Conservation (phyloP, 768 basidiomycete genomes). For the Tricholoma bakamatsutake region DNA sequence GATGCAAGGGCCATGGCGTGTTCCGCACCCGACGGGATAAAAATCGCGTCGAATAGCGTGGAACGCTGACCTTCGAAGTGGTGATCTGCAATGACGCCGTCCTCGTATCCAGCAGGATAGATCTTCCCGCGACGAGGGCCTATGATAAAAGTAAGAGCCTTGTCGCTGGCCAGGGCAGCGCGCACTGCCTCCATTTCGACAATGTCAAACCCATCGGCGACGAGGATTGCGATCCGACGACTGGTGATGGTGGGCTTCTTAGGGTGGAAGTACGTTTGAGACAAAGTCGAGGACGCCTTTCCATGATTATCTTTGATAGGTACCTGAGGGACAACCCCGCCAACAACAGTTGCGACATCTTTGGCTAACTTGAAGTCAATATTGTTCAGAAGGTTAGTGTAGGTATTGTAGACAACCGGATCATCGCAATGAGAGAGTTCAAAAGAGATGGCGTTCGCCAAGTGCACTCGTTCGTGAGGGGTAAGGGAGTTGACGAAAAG, state of each 20-base stretch:
- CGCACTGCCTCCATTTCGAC: constrained; percentile 55
- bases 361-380: constrained; percentile 73
- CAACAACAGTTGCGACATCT: constrained; percentile 60
- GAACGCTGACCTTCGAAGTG: constrained; percentile 75
- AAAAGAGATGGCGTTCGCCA: constrained; percentile 67
- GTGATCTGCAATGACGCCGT: constrained; percentile 53
- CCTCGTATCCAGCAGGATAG: constrained; percentile 17
- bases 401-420: constrained; percentile 58
- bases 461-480: constrained; percentile 63
- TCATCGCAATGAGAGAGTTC: constrained; percentile 85
- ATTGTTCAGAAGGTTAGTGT: constrained; percentile 62
- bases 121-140: constrained; percentile 61
- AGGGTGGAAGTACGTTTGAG: constrained; percentile 51
- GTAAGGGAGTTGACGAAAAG: constrained; percentile 82
- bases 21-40: constrained; percentile 65
- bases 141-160: constrained; percentile 59
- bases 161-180: constrained; percentile 41
- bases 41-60: constrained; percentile 78
- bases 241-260: constrained; percentile 53
- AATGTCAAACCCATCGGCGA: constrained; percentile 70
- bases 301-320: constrained; percentile 53
- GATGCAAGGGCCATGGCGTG: constrained; percentile 52
- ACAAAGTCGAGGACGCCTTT: constrained; percentile 47
- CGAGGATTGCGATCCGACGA: constrained; percentile 71
- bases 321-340: constrained; percentile 48